These are phyloP conservation scores for Hemerocallis citrina DNA, from an alignment of 106 monocot genomes.

Conservation along the genomic window DNA sequence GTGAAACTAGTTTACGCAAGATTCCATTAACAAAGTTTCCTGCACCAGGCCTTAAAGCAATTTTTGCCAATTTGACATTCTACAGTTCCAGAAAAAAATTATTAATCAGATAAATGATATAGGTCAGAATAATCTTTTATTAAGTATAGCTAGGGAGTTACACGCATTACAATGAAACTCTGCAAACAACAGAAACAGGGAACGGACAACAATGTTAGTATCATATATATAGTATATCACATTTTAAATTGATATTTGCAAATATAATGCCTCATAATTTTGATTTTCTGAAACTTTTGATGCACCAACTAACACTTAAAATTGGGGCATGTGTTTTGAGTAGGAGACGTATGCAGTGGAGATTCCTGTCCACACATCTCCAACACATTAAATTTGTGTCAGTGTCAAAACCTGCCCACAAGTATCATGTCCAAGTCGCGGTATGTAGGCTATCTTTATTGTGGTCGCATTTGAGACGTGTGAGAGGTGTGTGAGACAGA, in stretches of 20 bases:
- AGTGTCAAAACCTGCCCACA: no score
- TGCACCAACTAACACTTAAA: no score
- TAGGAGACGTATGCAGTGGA: no score
- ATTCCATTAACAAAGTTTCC: conserved; percentile 97
- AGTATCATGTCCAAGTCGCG: no score
- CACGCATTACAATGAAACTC: background rate
- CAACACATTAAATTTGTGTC: no score
- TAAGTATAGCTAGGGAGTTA: background rate
- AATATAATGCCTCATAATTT: background rate
- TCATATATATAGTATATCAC: no score
- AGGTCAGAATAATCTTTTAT: background rate
- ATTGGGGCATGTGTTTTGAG: no score
- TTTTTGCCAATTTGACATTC: conserved; percentile 96
- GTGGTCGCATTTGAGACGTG: no score
- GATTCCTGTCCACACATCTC: no score
- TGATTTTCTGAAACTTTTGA: background rate
- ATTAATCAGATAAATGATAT: conserved; percentile 9
- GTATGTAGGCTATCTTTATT: no score
- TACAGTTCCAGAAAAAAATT: conserved; percentile 25
- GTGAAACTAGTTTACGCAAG: conserved; percentile 58
- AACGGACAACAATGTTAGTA: no score
- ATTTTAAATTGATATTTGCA: background rate
- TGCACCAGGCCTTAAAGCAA: conserved; percentile 88
- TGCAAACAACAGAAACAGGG: background rate
- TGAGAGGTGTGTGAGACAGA: no score